Evolutionary conservation across 2,329 filamentous ascomycete genomes (phyloP).

Genomic region (Leptoxyphium fumago): DNA sequence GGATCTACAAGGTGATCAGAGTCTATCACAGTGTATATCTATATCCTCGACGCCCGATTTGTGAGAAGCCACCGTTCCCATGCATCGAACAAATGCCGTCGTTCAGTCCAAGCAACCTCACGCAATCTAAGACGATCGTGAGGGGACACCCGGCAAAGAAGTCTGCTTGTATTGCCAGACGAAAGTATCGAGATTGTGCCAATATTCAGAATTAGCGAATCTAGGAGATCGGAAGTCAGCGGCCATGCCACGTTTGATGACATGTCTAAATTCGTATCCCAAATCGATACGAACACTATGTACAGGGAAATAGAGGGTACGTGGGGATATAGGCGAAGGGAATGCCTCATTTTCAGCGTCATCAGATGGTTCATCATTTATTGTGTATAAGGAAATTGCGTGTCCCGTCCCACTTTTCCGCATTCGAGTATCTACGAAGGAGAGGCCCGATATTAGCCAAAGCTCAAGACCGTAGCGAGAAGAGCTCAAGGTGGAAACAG

Average conservation of each 20-base stretch:
- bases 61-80: no score
- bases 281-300: neutral
- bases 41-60: neutral
- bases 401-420: conserved; percentile 77
- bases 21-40: neutral
- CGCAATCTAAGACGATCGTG: neutral
- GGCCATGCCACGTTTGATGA: no score
- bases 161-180: conserved; percentile 11
- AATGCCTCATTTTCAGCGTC: no score
- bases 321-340: no score
- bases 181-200: conserved; percentile 11
- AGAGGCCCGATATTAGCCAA: conserved; percentile 16
- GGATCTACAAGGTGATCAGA: no score
- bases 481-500: neutral
- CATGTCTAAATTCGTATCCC: no score
- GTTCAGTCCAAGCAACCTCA: no score
- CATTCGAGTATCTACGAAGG: conserved; percentile 51
- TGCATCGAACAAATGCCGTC: no score
- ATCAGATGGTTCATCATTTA: conserved; percentile 19
- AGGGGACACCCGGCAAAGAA: conserved; percentile 8
- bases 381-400: conserved; percentile 81
- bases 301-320: neutral
- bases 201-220: conserved; percentile 15
- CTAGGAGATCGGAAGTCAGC: conserved; percentile 3
- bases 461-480: conserved; percentile 1